Conservation (phyloP, 2,329 filamentous ascomycete species). For the Fusarium circinatum region DNA sequence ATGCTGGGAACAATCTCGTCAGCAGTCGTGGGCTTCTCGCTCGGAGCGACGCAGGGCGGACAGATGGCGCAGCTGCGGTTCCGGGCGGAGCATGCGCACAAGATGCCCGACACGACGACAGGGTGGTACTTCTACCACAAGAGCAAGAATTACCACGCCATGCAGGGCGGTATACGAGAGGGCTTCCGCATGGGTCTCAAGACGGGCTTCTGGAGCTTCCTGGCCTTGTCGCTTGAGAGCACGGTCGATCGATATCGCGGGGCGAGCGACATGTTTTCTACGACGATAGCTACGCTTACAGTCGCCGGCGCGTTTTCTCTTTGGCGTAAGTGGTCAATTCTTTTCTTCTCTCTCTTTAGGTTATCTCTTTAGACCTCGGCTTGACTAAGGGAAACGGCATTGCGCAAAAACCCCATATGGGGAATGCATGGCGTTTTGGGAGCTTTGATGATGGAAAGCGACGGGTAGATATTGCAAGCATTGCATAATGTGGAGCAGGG, state of each 20-base stretch:
- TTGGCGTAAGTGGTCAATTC: slow-evolving; percentile 70
- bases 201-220: slow-evolving; percentile 76
- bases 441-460: slow-evolving; percentile 37
- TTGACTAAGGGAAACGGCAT: slow-evolving; percentile 21
- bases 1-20: slow-evolving; percentile 71
- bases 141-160: slow-evolving; percentile 91
- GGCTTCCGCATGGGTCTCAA: slow-evolving; percentile 78
- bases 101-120: slow-evolving; percentile 81
- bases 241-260: slow-evolving; percentile 80
- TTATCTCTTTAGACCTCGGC: background rate
- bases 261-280: slow-evolving; percentile 80
- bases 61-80: slow-evolving; percentile 83
- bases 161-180: slow-evolving; percentile 80
- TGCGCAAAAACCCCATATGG: slow-evolving; percentile 31
- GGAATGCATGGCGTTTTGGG: slow-evolving; percentile 22
- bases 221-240: slow-evolving; percentile 86
- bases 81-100: slow-evolving; percentile 95
- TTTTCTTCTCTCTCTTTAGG: background rate
- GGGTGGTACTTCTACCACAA: slow-evolving; percentile 99
- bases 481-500: slow-evolving; percentile 4
- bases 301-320: slow-evolving; percentile 89
- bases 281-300: slow-evolving; percentile 82
- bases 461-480: slow-evolving; percentile 41
- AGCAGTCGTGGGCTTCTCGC: slow-evolving; percentile 73
- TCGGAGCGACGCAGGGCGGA: slow-evolving; percentile 79